phyloP scores from a whole-genome alignment of 371 early-diverging fungal species.

The Smittium mucronatum region DNA sequence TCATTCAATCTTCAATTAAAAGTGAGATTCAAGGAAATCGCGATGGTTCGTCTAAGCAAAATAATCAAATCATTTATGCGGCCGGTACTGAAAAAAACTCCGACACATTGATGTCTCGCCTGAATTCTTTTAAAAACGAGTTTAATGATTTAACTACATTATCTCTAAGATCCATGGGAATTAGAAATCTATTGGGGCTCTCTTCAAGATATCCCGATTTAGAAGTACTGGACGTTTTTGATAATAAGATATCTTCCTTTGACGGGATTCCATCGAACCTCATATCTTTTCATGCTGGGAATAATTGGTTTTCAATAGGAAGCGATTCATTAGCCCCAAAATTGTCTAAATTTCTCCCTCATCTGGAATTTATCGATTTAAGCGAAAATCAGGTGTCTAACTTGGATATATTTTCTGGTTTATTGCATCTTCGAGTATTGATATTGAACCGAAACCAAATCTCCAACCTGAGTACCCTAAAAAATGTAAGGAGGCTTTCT shows the following conservation, averaged over 20 bases:
- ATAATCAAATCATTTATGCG: too few relatives aligned
- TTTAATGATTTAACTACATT: slow-evolving; percentile 25
- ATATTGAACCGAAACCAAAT: slow-evolving; percentile 31
- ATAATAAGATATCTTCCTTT: slow-evolving; percentile 25
- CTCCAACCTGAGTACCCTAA: slow-evolving; percentile 16
- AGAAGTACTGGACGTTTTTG: slow-evolving; percentile 20
- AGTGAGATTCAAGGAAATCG: too few relatives aligned
- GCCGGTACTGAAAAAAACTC: too few relatives aligned
- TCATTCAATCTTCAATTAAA: too few relatives aligned
- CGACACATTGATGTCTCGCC: slow-evolving; percentile 25
- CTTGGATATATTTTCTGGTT: slow-evolving; percentile 28
- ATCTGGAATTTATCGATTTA: slow-evolving; percentile 28
- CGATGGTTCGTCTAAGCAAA: too few relatives aligned
- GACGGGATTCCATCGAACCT: slow-evolving; percentile 24
- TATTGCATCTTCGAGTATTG: slow-evolving; percentile 25
- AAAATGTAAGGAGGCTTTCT: slow-evolving; percentile 23
- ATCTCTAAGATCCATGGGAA: slow-evolving; percentile 24
- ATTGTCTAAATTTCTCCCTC: slow-evolving; percentile 26
- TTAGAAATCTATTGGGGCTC: slow-evolving; percentile 29
- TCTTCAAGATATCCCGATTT: slow-evolving; percentile 21
- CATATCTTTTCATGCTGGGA: slow-evolving; percentile 23
- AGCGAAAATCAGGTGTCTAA: slow-evolving; percentile 32
- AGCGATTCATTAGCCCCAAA: slow-evolving; percentile 10
- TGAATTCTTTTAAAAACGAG: slow-evolving; percentile 14
- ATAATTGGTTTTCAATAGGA: slow-evolving; percentile 30